These are phyloP conservation scores for Alisma plantagoaquatica DNA, from an alignment of 106 monocot genomes.

Conservation along the genomic window DNA sequence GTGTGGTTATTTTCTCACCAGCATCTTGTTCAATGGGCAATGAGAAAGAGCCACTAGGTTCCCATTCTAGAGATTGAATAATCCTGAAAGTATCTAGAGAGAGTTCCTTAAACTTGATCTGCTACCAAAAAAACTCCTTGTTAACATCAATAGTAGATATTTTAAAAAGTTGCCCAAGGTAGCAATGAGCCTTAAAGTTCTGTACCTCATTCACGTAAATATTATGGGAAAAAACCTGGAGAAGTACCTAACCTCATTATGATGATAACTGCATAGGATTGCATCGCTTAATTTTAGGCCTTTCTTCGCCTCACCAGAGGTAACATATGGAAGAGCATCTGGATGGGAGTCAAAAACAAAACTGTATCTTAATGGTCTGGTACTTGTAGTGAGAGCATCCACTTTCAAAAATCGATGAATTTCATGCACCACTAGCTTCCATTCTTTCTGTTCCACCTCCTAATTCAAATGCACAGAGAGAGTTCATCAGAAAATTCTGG, in stretches of 20 bases:
- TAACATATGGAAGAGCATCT: constrained; percentile 29
- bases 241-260: constrained; percentile 52
- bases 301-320: constrained; percentile 23
- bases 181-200: background rate
- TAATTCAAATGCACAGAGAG: too few species aligned
- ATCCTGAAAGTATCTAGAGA: constrained; percentile 83
- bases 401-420: constrained; percentile 59
- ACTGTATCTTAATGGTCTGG: constrained; percentile 88
- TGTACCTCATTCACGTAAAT: background rate
- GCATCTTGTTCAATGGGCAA: constrained; percentile 19
- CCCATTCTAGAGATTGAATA: constrained; percentile 95
- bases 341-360: constrained; percentile 62
- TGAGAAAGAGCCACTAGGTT: constrained; percentile 76
- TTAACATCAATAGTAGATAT: background rate
- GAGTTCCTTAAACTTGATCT: constrained; percentile 87
- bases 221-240: background rate
- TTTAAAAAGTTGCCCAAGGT: background rate
- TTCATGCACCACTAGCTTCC: constrained; percentile 85
- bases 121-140: background rate
- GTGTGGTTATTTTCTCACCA: constrained; percentile 24
- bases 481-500: too few species aligned
- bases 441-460: constrained; percentile 81
- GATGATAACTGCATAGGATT: constrained; percentile 62
- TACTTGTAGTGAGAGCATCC: constrained; percentile 80
- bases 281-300: constrained; percentile 42